Conservation (phyloP, 2,329 filamentous ascomycete species). For the Nemania bipapillata region DNA sequence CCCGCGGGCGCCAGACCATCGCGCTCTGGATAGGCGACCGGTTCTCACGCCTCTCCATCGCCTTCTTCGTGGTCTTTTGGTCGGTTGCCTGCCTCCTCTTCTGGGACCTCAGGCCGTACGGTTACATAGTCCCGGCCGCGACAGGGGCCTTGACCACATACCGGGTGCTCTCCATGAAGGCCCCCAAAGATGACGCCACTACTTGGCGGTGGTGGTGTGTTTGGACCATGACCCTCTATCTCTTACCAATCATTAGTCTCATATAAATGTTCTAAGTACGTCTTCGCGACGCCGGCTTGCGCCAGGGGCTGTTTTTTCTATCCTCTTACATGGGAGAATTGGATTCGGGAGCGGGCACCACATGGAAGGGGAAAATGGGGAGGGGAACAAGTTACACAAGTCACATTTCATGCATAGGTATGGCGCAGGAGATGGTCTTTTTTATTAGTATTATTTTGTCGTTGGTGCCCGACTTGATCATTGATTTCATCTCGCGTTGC, state of each 20-base stretch:
- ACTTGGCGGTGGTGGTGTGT: conserved; percentile 40
- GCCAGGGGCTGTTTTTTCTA: conserved; percentile 3
- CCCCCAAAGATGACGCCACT: conserved; percentile 35
- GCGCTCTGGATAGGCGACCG: conserved; percentile 42
- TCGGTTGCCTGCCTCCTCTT: conserved; percentile 35
- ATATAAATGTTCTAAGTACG: conserved; percentile 21
- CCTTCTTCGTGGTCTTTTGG: conserved; percentile 40
- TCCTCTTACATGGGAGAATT: background rate
- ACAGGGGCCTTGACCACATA: conserved; percentile 33
- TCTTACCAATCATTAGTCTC: conserved; percentile 36
- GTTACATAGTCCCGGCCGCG: conserved; percentile 24
- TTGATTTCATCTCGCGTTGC: too few relatives aligned
- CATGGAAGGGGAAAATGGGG: conserved; percentile 5
- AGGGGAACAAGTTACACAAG: conserved; percentile 20
- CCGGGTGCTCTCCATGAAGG: conserved; percentile 30
- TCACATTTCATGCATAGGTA: conserved; percentile 31
- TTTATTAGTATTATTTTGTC: conserved; percentile 3
- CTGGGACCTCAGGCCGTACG: conserved; percentile 35
- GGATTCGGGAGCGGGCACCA: background rate
- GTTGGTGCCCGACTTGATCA: too few relatives aligned
- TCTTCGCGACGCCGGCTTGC: background rate
- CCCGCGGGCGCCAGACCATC: conserved; percentile 42
- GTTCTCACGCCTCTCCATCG: conserved; percentile 37
- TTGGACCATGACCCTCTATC: conserved; percentile 40
- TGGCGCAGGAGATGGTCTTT: conserved; percentile 27